A percentile compares a stretch with the other conserved stretches of the same genome.
Evolutionary conservation across 805 yeast species (phyloP).

Genomic region (Ogataea dorogensis): DNA sequence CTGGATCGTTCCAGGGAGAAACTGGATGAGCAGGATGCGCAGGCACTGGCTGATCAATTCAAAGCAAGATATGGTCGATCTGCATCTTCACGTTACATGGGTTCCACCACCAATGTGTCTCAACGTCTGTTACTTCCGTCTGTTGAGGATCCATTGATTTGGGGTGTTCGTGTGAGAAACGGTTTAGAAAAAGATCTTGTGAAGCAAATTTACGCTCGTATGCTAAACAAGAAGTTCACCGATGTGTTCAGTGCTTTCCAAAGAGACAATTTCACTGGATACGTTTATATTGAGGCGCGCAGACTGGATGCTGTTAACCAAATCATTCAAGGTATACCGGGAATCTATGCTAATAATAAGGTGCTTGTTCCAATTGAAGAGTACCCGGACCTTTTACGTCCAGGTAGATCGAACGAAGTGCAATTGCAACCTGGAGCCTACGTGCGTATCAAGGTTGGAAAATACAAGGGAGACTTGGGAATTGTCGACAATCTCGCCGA

Average conservation of each 20-base stretch:
- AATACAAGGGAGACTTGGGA: conserved; percentile 90
- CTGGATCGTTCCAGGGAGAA: conserved; percentile 80
- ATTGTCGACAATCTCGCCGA: conserved; percentile 90
- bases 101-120: conserved; percentile 81
- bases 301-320: conserved; percentile 87
- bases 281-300: conserved; percentile 91
- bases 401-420: conserved; percentile 82
- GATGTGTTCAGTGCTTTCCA: conserved; percentile 88
- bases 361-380: conserved; percentile 93
- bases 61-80: conserved; percentile 90
- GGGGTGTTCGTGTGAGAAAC: conserved; percentile 92
- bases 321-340: conserved; percentile 87
- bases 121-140: conserved; percentile 93
- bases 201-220: conserved; percentile 78
- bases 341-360: conserved; percentile 68
- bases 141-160: conserved; percentile 92
- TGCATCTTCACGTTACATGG: conserved; percentile 76
- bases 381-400: conserved; percentile 88
- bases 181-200: conserved; percentile 93
- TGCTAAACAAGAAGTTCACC: conserved; percentile 74
- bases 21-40: conserved; percentile 92
- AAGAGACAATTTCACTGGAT: conserved; percentile 89
- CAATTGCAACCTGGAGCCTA: conserved; percentile 90
- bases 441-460: conserved; percentile 87
- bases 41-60: conserved; percentile 85